Percentiles rank a stretch among this genome's conserved stretches.
phyloP scores from a whole-genome alignment of 2,329 filamentous ascomycete genomes.

The Seiridium cupressi region DNA sequence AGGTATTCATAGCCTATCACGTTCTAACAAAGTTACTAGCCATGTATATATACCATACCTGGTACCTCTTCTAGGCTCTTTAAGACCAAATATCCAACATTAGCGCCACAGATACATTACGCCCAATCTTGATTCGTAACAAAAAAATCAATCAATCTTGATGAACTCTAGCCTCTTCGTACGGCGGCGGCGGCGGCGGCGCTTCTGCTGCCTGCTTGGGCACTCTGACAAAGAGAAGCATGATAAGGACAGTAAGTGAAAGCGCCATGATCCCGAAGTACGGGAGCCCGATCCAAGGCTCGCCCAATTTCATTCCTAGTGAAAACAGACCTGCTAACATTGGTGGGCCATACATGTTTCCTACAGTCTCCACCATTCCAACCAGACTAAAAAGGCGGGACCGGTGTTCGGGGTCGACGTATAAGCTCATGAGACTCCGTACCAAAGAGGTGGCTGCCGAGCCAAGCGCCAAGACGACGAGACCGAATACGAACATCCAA shows the following conservation, averaged over 20 bases:
- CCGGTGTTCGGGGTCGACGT: constrained; percentile 25
- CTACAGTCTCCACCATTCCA: constrained; percentile 27
- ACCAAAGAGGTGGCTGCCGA: constrained; percentile 24
- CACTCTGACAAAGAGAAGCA: constrained; percentile 7
- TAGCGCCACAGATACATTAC: no score
- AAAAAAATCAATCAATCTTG: not conserved
- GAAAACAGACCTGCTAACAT: constrained; percentile 28
- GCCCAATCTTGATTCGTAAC: no score
- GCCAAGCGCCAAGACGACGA: constrained; percentile 26
- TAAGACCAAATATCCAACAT: no score
- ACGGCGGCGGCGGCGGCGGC: not conserved
- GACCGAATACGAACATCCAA: constrained; percentile 22
- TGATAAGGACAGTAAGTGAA: not conserved
- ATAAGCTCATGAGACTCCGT: constrained; percentile 27
- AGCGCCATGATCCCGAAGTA: constrained; percentile 23
- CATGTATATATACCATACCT: no score
- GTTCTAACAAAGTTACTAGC: no score
- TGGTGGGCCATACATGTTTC: constrained; percentile 24
- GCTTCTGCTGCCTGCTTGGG: not conserved
- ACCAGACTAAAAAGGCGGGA: constrained; percentile 29
- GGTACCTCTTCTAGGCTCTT: no score
- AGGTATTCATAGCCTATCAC: no score
- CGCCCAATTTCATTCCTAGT: constrained; percentile 23
- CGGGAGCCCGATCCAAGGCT: constrained; percentile 28
- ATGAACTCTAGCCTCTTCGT: not conserved